Evolutionary conservation across 192 early-diverging fungal species (phyloP).

Genomic region (Coemansia sp.): DNA sequence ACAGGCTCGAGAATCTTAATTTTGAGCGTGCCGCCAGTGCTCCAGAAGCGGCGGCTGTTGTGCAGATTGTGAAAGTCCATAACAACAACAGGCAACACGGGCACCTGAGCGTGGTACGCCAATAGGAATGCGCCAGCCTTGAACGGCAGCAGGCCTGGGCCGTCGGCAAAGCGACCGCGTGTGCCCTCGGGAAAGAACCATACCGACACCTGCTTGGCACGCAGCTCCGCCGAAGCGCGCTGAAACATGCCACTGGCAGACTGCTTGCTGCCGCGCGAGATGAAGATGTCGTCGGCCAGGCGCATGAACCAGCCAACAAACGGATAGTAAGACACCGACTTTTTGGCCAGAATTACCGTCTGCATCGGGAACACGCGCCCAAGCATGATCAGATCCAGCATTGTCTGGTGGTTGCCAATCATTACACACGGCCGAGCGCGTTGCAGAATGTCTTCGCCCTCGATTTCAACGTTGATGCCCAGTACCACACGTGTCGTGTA

Average conservation of each 20-base stretch:
- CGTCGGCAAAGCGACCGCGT: slow-evolving; percentile 67
- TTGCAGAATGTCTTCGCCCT: slow-evolving; percentile 58
- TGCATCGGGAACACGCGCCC: slow-evolving; percentile 72
- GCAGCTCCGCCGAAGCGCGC: slow-evolving; percentile 72
- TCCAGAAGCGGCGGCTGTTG: slow-evolving; percentile 41
- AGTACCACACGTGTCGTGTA: slow-evolving; percentile 51
- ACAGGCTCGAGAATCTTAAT: slow-evolving; percentile 52
- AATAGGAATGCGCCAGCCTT: slow-evolving; percentile 95
- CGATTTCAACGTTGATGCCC: slow-evolving; percentile 62
- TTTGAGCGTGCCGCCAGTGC: slow-evolving; percentile 38
- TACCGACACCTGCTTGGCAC: slow-evolving; percentile 73
- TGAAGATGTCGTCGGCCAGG: slow-evolving; percentile 83
- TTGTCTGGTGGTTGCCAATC: slow-evolving; percentile 84
- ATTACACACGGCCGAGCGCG: slow-evolving; percentile 61
- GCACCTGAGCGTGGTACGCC: slow-evolving; percentile 84
- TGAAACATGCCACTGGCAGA: slow-evolving; percentile 80
- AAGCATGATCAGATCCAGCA: slow-evolving; percentile 72
- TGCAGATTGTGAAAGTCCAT: slow-evolving; percentile 63
- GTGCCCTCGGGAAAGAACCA: slow-evolving; percentile 96
- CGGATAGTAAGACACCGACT: slow-evolving; percentile 69
- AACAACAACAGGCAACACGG: slow-evolving; percentile 85
- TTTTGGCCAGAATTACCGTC: slow-evolving; percentile 73
- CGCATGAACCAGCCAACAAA: slow-evolving; percentile 73
- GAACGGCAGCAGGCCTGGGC: slow-evolving; percentile 74
- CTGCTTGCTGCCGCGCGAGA: slow-evolving; percentile 80